phyloP scores from a whole-genome alignment of 495 filamentous ascomycete genomes.

The Bathelium albidoporum region DNA sequence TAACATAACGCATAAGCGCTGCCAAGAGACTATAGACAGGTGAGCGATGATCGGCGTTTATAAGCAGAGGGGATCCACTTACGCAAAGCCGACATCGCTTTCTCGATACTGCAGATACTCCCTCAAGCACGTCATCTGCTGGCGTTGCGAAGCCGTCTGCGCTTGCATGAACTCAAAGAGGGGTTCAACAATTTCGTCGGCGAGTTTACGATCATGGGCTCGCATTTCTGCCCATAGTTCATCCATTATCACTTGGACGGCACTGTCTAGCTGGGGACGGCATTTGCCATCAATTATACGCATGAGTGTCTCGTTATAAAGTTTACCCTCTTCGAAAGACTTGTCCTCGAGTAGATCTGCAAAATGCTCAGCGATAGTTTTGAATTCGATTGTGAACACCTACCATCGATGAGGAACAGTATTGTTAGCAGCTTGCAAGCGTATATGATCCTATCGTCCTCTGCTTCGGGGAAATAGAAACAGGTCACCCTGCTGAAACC shows the following conservation, averaged over 20 bases:
- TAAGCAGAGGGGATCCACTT: slow-evolving; percentile 7
- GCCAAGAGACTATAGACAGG: slow-evolving; percentile 24
- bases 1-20: slow-evolving; percentile 33
- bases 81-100: slow-evolving; percentile 28
- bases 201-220: slow-evolving; percentile 22
- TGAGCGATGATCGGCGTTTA: no score
- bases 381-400: neutral
- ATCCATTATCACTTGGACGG: slow-evolving; percentile 32
- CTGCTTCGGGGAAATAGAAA: neutral
- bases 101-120: slow-evolving; percentile 29
- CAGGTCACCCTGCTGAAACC: neutral
- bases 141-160: slow-evolving; percentile 22
- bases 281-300: slow-evolving; percentile 22
- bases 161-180: slow-evolving; percentile 31
- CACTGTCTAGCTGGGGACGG: neutral
- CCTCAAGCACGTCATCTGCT: slow-evolving; percentile 18
- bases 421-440: slow-evolving; percentile 30
- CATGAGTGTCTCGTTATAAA: slow-evolving; percentile 32
- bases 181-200: slow-evolving; percentile 29
- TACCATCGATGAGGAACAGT: slow-evolving; percentile 33
- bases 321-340: slow-evolving; percentile 31
- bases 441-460: slow-evolving; percentile 28
- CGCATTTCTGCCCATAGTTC: slow-evolving; percentile 35
- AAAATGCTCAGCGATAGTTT: neutral
- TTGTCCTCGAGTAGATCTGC: slow-evolving; percentile 34